Conservation (phyloP, 257 asterid genomes). For the Nicotiana otophora region DNA sequence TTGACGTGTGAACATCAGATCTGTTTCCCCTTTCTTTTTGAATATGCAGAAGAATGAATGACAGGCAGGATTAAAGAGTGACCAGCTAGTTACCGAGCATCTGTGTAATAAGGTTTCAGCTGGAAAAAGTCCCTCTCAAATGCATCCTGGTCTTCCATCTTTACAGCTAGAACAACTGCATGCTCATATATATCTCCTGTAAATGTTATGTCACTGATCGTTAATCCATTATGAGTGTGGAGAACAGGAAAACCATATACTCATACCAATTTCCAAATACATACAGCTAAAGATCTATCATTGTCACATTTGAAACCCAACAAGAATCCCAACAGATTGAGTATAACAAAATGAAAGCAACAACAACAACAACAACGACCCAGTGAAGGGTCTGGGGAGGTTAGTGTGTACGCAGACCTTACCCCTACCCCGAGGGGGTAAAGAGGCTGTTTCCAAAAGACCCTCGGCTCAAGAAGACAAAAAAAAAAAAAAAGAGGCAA, state of each 20-base stretch:
- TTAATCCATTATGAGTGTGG: background rate
- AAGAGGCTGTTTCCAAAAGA: too few relatives aligned
- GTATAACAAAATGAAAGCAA: background rate
- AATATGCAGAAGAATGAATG: background rate
- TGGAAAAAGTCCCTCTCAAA: conserved; percentile 91
- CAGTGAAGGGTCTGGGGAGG: too few relatives aligned
- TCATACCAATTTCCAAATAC: background rate
- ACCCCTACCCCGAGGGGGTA: too few relatives aligned
- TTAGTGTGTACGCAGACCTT: too few relatives aligned
- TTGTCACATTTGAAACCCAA: background rate
- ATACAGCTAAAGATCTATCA: background rate
- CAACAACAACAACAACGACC: too few relatives aligned
- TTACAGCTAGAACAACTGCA: conserved; percentile 81
- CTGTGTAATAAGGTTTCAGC: conserved; percentile 87
- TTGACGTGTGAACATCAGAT: background rate
- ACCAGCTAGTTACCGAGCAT: conserved; percentile 52
- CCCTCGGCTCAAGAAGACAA: too few relatives aligned
- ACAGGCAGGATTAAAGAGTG: background rate
- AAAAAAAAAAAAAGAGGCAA: too few relatives aligned
- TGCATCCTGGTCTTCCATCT: conserved; percentile 79
- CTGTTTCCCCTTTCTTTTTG: background rate
- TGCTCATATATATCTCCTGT: conserved; percentile 90
- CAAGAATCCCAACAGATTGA: background rate
- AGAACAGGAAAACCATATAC: background rate
- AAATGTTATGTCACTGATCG: background rate